These are phyloP conservation scores for Phylloporus arenicola DNA, from an alignment of 768 basidiomycete species.

Conservation along the genomic window DNA sequence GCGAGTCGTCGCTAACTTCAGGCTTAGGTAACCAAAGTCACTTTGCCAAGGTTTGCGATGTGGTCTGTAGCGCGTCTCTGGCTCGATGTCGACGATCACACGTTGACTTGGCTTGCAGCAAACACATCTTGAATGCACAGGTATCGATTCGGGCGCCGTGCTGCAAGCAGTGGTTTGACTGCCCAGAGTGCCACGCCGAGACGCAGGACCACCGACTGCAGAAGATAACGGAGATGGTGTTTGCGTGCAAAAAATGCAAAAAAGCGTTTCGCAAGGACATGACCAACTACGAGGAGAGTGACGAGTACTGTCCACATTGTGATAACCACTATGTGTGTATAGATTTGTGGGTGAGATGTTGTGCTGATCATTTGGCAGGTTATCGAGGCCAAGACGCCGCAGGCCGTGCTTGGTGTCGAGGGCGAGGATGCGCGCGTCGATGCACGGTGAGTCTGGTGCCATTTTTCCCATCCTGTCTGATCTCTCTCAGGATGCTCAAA, in stretches of 20 bases:
- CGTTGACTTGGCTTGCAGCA: slow-evolving; percentile 43
- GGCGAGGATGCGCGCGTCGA: slow-evolving; percentile 89
- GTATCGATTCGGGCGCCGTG: slow-evolving; percentile 95
- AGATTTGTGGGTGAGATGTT: neutral
- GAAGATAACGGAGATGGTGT: slow-evolving; percentile 79
- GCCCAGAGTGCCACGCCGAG: slow-evolving; percentile 92
- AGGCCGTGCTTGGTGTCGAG: slow-evolving; percentile 80
- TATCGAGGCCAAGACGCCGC: slow-evolving; percentile 86
- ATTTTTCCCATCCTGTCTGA: neutral
- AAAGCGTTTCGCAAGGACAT: slow-evolving; percentile 98
- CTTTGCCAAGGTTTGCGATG: slow-evolving; percentile 9
- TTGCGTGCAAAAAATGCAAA: slow-evolving; percentile 85
- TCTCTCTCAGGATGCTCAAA: slow-evolving; percentile 69
- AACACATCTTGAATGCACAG: slow-evolving; percentile 95
- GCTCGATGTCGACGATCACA: neutral
- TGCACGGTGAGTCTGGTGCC: slow-evolving; percentile 53
- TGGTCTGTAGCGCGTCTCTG: slow-evolving; percentile 19
- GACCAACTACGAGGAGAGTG: slow-evolving; percentile 87
- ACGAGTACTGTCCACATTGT: slow-evolving; percentile 97
- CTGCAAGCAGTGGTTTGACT: slow-evolving; percentile 98
- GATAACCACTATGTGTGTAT: slow-evolving; percentile 94
- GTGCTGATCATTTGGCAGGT: slow-evolving; percentile 47
- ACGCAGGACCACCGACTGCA: slow-evolving; percentile 63
- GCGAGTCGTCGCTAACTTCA: too few species aligned
- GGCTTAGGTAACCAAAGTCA: neutral